Base-by-base conservation (phyloP, 2,329 filamentous ascomycete species). In the Bipolaris bicolor region DNA sequence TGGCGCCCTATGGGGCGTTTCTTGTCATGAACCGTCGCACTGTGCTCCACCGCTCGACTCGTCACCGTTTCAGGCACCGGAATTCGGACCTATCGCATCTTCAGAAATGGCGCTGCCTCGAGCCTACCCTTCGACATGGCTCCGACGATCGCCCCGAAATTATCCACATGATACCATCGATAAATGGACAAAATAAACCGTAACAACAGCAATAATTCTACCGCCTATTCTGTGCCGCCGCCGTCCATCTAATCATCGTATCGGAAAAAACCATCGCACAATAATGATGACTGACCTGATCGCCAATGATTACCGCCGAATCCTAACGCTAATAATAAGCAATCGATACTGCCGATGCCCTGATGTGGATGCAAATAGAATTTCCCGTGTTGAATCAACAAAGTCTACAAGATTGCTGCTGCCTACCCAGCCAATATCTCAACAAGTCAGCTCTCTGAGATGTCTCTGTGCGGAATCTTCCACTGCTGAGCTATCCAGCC, bases 21-120 rank as follows among this genome's bases (percentile, higher is more conserved):
- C 52, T 55, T 48, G 51, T 57, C 54, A 51, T 55, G 49, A 64
- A 52, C 62, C 54, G 53, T 58, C 55, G 43, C 41, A 45, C 34
- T 44, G 26, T 50, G 40, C 37, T 61, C 47, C 55, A 62, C 60
- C 52, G 49, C 39, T 48, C 54, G 56, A 53, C 51, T 63, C 55
- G 52, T 62, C 54, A 53, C 60, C 57, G 64, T 65, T 65, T 64
- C 66, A 73, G 69, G 69, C 70, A 72, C 49, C 68, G 62, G 60
- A 62, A 65, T 72, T 64, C 60, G 18, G 60, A 56, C 70, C 65
- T 65, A 71, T 72, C 58, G 63, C 20, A 52, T 55, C 39, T 16
- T 52, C 18, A 49, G 36, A 65, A 70, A 66, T 37, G 46, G 47
- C 34, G 62, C 52, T 70, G 69, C 69, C 66, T 73, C 26, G 13